phyloP scores from a whole-genome alignment of 495 filamentous ascomycete genomes.

The Endocarpon pusillum region DNA sequence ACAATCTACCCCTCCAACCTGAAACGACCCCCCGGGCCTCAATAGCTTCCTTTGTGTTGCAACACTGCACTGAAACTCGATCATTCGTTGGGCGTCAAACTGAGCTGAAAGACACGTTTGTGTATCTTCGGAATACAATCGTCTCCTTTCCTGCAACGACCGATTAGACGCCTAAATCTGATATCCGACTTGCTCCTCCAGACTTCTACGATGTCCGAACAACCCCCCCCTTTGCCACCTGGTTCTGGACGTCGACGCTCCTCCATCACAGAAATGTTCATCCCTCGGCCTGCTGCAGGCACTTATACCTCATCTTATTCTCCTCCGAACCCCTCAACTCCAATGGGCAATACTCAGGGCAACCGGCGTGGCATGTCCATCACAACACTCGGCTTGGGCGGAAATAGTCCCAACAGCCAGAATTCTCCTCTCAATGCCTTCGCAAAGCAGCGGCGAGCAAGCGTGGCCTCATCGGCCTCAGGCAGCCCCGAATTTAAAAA shows the following conservation, averaged over 20 bases:
- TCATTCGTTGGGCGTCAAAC: too few species aligned
- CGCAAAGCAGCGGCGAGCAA: constrained; percentile 49
- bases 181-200: too few species aligned
- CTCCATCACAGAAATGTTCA: constrained; percentile 29
- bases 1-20: too few species aligned
- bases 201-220: too few species aligned
- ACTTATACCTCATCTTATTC: constrained; percentile 15
- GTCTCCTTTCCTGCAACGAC: too few species aligned
- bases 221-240: constrained; percentile 1
- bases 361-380: constrained; percentile 76
- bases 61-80: too few species aligned
- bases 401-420: constrained; percentile 46
- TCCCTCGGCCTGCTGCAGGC: constrained; percentile 14
- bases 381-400: constrained; percentile 67
- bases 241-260: constrained; percentile 12
- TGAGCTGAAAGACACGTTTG: too few species aligned
- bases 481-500: constrained; percentile 54
- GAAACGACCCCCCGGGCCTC: too few species aligned
- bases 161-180: too few species aligned
- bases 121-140: too few species aligned
- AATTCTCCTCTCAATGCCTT: constrained; percentile 36
- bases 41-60: too few species aligned
- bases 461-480: constrained; percentile 52
- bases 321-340: constrained; percentile 47
- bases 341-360: constrained; percentile 39